Evolutionary conservation across 2,329 filamentous ascomycete genomes (phyloP).

Genomic region (Pyrenophora graminea): DNA sequence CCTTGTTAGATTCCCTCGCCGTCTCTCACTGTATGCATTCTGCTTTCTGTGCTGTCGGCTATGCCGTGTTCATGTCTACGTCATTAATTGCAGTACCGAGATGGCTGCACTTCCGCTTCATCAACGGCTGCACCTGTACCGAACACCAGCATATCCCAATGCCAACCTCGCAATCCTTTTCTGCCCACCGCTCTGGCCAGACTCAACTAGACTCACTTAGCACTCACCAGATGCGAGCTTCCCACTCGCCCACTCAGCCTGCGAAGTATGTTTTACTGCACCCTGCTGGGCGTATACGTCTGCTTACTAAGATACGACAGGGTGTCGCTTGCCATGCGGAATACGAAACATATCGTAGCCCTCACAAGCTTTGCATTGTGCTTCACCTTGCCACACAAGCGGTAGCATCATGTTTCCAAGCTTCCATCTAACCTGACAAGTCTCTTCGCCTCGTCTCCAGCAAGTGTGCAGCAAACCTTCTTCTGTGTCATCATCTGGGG

Average conservation of each 20-base stretch:
- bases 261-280: too few species aligned
- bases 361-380: slow-evolving; percentile 1
- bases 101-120: neutral
- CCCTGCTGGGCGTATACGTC: neutral
- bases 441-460: neutral
- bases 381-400: slow-evolving; percentile 3
- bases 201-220: neutral
- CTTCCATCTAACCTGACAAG: neutral
- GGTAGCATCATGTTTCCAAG: neutral
- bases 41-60: neutral
- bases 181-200: neutral
- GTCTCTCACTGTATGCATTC: neutral
- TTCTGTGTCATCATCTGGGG: too few species aligned
- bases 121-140: neutral
- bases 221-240: neutral
- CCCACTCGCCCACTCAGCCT: too few species aligned
- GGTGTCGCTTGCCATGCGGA: neutral
- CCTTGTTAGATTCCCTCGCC: slow-evolving; percentile 1
- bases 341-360: neutral
- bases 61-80: slow-evolving; percentile 8
- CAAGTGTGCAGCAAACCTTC: neutral
- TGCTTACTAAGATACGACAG: neutral
- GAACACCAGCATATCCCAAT: neutral
- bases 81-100: neutral
- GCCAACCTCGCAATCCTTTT: neutral